Conservation (phyloP, 139 green algal species). For the Haematococcus lacustris region DNA sequence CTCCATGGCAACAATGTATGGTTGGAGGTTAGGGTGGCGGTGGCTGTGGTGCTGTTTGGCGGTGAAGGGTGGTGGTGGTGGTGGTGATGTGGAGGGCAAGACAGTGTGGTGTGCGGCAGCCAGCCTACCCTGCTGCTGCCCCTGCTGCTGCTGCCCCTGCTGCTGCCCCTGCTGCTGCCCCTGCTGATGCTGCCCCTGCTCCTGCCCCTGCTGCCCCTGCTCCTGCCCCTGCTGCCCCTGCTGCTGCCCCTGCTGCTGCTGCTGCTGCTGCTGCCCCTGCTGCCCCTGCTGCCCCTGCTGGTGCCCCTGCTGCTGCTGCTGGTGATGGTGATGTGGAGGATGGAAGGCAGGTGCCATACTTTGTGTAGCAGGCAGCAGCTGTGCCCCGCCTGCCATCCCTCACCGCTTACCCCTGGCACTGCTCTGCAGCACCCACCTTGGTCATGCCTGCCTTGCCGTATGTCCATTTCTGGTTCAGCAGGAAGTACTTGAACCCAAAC, state of each 20-base stretch:
- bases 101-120: not conserved
- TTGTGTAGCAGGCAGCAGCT: not conserved
- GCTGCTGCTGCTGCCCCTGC: not conserved
- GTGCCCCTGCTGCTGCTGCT: not conserved
- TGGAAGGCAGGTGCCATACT: not conserved
- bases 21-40: not conserved
- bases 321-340: not conserved
- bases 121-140: not conserved
- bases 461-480: slow-evolving; percentile 51
- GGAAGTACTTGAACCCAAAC: slow-evolving; percentile 72
- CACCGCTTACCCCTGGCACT: not conserved
- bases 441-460: slow-evolving; percentile 67
- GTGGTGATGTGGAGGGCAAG: not conserved
- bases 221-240: no score
- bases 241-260: slow-evolving; percentile 48
- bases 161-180: no score
- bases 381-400: not conserved
- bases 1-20: not conserved
- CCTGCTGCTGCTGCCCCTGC: no score
- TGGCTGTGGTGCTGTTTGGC: no score
- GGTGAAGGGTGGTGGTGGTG: not conserved
- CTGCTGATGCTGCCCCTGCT: no score
- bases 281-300: not conserved
- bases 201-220: no score
- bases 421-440: not conserved